Base-by-base conservation (phyloP, 306 rosid genomes). In the Senna tora region DNA sequence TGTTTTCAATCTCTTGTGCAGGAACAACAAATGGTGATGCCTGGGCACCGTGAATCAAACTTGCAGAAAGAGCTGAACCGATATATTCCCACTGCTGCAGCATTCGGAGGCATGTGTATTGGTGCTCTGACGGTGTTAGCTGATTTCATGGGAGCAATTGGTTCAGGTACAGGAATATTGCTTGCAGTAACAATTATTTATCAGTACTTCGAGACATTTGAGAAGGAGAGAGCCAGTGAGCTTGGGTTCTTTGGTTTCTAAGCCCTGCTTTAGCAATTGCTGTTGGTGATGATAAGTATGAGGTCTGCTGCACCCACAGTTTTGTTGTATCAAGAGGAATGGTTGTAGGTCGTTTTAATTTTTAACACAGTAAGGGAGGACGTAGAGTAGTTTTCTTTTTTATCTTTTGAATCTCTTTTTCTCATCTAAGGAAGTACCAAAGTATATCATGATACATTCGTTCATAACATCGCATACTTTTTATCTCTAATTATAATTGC, bases 1-100 rank as follows among this genome's bases (percentile, higher is more conserved):
- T n/a, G 12, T 43, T 45, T 45, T 45, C 6, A 15, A 45, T 45
- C 22, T 79, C 2, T 30, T 67, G 5, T 65, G 72, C 91, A 92
- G 98, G 98, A 92, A 72, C 98, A 92, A 90, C 96, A 88, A 88
- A 92, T 92, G 96, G 96, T 90, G 65, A 90, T 92, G 93, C 98
- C 96, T 11, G 96, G 96, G 47, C 98, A 92, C 69, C 87, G 96
- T 19, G 96, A 90, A 71, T 90, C 96, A 10, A 92, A 92, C 83
- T 77, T 92, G 73, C 96, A 92, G 84, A 92, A 85, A 66, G 96
- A 92, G 77, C 81, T 90, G 65, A 88, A 92, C 81, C 87, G 96
- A 58, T 90, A 92, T 83, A 92, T 92, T 20, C 96, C 98, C 58
- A 92, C 98, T 0, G 98, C 98, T 0, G 96, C 98, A 4, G 96